Conservation (phyloP, 2,329 filamentous ascomycete species). For the Mycosphaerelloides madeirae region DNA sequence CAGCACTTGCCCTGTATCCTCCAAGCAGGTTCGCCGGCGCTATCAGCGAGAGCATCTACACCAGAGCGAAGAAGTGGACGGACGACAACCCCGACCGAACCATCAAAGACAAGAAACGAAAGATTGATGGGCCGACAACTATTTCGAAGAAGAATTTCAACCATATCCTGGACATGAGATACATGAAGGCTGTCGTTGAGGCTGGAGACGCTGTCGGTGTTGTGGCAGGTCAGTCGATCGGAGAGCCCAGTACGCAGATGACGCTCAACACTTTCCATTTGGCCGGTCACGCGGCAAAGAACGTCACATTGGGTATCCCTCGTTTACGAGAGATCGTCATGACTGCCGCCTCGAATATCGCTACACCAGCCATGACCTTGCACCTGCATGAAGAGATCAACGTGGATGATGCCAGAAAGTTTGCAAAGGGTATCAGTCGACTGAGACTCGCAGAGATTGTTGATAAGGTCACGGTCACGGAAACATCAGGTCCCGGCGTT, state of each 20-base stretch:
- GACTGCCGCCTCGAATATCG: conserved; percentile 86
- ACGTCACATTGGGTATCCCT: conserved; percentile 97
- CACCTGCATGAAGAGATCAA: conserved; percentile 69
- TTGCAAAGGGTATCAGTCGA: conserved; percentile 87
- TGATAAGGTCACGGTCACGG: conserved; percentile 73
- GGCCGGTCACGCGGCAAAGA: conserved; percentile 95
- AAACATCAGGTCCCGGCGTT: conserved; percentile 68
- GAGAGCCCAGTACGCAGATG: conserved; percentile 98
- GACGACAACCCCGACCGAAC: conserved; percentile 65
- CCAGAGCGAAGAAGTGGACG: conserved; percentile 67
- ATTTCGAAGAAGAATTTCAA: conserved; percentile 70
- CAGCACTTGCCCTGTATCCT: conserved; percentile 66
- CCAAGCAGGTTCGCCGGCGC: conserved; percentile 76
- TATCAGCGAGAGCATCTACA: conserved; percentile 82
- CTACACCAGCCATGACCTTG: conserved; percentile 86
- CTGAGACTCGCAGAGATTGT: conserved; percentile 79
- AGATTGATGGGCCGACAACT: conserved; percentile 36
- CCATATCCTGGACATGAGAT: conserved; percentile 83
- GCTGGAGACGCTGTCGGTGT: conserved; percentile 96
- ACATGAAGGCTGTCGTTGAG: conserved; percentile 85
- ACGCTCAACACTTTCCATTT: conserved; percentile 99
- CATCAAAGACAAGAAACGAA: conserved; percentile 56
- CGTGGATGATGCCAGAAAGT: conserved; percentile 64
- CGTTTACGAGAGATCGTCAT: conserved; percentile 96
- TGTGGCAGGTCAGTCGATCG: conserved; percentile 91